phyloP scores from a whole-genome alignment of 306 rosid species.

The Acacia melanoxylon region DNA sequence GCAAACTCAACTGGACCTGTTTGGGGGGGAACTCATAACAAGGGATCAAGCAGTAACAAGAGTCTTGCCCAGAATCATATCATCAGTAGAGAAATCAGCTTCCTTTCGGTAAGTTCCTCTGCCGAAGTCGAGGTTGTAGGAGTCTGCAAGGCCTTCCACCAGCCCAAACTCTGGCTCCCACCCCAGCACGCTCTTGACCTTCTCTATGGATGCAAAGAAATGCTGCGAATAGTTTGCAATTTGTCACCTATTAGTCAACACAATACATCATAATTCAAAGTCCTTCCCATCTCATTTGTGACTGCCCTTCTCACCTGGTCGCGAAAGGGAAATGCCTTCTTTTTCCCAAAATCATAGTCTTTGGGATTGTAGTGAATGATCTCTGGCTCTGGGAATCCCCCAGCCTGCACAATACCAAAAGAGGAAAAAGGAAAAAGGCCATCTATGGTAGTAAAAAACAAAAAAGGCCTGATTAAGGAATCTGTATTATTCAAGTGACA shows the following conservation, averaged over 20 bases:
- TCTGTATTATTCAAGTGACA: background rate
- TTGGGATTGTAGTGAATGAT: conserved; percentile 87
- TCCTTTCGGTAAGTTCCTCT: conserved; percentile 89
- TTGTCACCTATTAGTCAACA: background rate
- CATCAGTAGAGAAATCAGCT: conserved; percentile 92
- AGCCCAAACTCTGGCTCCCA: conserved; percentile 70
- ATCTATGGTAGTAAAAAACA: background rate
- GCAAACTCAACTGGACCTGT: background rate
- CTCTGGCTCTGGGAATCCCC: conserved; percentile 96
- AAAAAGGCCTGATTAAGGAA: conserved; percentile 5
- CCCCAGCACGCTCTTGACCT: conserved; percentile 84
- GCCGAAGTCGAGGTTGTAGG: conserved; percentile 86
- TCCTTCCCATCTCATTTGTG: background rate
- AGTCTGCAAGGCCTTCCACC: conserved; percentile 89
- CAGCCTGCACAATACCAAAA: conserved; percentile 50
- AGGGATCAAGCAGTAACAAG: conserved; percentile 49
- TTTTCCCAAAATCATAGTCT: conserved; percentile 89
- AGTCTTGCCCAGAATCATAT: conserved; percentile 85
- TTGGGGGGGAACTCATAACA: conserved; percentile 6
- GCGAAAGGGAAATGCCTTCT: conserved; percentile 94
- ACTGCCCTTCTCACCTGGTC: conserved; percentile 65
- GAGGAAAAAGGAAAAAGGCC: background rate
- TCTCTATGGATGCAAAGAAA: conserved; percentile 90
- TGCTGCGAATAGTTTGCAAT: conserved; percentile 54
- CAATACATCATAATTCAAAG: background rate